A percentile compares a stretch with the other conserved stretches of the same genome.
These are phyloP conservation scores for Sporothrix humicola DNA, from an alignment of 2,329 filamentous ascomycete genomes.

Conservation along the genomic window DNA sequence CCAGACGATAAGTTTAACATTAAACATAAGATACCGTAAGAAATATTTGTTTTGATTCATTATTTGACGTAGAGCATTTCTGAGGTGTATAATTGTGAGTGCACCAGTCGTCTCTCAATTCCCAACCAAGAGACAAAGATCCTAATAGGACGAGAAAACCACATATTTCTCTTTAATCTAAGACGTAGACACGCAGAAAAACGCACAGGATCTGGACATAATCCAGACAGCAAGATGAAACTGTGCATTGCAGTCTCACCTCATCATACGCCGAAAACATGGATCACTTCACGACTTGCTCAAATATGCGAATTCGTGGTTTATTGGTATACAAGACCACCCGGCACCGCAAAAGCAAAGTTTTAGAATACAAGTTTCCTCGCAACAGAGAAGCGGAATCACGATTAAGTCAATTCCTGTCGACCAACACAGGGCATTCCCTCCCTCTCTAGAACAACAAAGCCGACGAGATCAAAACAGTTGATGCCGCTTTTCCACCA, in stretches of 20 bases:
- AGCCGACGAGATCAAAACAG: constrained; percentile 16
- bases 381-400: constrained; percentile 61
- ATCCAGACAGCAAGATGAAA: no score
- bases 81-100: not conserved
- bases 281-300: not conserved
- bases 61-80: no score
- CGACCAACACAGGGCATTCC: constrained; percentile 97
- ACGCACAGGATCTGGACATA: no score
- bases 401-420: constrained; percentile 88
- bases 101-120: no score
- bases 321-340: not conserved
- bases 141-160: no score
- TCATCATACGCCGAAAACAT: not conserved
- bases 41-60: no score
- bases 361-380: constrained; percentile 24
- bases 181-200: no score
- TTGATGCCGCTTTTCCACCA: constrained; percentile 16
- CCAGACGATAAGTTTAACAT: no score
- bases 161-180: no score
- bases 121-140: no score
- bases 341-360: constrained; percentile 26
- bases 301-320: constrained; percentile 15
- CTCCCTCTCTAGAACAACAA: constrained; percentile 58
- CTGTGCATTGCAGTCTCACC: no score
- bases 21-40: no score